Base-by-base conservation (phyloP, 495 filamentous ascomycete genomes). In the Aspergillus steynii region DNA sequence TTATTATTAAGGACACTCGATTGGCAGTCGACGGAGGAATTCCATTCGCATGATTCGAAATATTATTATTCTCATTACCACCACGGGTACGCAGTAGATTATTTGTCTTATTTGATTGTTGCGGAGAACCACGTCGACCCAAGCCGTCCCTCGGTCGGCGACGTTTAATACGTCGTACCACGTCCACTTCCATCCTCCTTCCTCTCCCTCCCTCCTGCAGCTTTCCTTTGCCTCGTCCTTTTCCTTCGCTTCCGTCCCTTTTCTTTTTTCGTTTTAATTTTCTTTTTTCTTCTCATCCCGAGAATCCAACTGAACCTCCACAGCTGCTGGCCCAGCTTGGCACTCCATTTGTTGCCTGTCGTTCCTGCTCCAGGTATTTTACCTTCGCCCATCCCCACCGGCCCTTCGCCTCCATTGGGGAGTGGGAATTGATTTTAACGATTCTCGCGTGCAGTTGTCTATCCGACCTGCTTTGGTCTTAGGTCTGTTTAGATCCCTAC, bases 291-390 rank as follows among this genome's bases (percentile, higher is more conserved):
- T 46, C 3, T 59, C 15, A 29, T 51, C 50, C 20, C 20, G 20
- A 20, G 20, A 20, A 20, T 20, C 20, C 20, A 20, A 20, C 20
- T 20, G 12, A 45, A 42, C 53, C 31, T 32, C 42, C 29, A 34
- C 25, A 53, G 63, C 63, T 65, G 63, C 63, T 61, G 63, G 63
- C 50, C 25, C 56, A 57, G 59, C 65, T 61, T 60, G 32, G 34
- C 28, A 27, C 27, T 45, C 29, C 49, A 45, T 34, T 34, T 54
- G 20, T 20, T 32, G 31, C 45, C 53, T 55, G 34, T 55, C 53
- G 29, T 14, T 34, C 52, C 29, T 37, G 12, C 50, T 61, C 51
- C 31, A 58, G 20, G 47, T 61, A 48, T 49, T 29, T 42, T 10
- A 42, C 14, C 54, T 29, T 42, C 4, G 27, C 14, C 37, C 12